These are phyloP conservation scores for Castanospermum australe DNA, from an alignment of 306 rosid genomes.

Conservation along the genomic window DNA sequence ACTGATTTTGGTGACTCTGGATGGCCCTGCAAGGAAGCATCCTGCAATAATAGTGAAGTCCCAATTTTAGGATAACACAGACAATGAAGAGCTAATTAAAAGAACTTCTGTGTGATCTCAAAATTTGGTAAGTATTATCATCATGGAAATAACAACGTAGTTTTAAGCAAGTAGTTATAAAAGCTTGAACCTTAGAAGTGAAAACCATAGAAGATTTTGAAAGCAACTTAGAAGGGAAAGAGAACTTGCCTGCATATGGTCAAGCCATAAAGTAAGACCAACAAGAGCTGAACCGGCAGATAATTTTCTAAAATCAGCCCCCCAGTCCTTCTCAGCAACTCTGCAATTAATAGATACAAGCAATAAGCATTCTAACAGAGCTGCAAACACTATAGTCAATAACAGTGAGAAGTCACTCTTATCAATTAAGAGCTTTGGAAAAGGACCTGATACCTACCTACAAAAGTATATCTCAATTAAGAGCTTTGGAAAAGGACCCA, in stretches of 20 bases:
- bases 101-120: neutral
- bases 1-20: constrained; percentile 96
- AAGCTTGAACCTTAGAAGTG: neutral
- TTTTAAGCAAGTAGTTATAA: neutral
- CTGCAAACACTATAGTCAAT: neutral
- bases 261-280: constrained; percentile 98
- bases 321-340: constrained; percentile 94
- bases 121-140: neutral
- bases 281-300: constrained; percentile 96
- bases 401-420: neutral
- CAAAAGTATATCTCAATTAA: neutral
- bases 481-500: constrained; percentile 18
- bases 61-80: constrained; percentile 20
- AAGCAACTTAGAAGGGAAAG: constrained; percentile 17
- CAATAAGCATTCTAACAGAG: constrained; percentile 23
- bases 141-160: neutral
- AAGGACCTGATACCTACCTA: constrained; percentile 39
- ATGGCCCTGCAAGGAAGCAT: constrained; percentile 83
- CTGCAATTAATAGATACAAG: constrained; percentile 45
- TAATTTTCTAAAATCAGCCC: constrained; percentile 92
- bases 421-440: constrained; percentile 1
- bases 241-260: constrained; percentile 85
- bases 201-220: constrained; percentile 8
- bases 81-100: neutral
- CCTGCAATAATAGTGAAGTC: constrained; percentile 53